Evolutionary conservation across 371 early-diverging fungal genomes (phyloP), one percentile per base, ranked within the genome.

Genomic region (Basidiobolus meristosporus): DNA sequence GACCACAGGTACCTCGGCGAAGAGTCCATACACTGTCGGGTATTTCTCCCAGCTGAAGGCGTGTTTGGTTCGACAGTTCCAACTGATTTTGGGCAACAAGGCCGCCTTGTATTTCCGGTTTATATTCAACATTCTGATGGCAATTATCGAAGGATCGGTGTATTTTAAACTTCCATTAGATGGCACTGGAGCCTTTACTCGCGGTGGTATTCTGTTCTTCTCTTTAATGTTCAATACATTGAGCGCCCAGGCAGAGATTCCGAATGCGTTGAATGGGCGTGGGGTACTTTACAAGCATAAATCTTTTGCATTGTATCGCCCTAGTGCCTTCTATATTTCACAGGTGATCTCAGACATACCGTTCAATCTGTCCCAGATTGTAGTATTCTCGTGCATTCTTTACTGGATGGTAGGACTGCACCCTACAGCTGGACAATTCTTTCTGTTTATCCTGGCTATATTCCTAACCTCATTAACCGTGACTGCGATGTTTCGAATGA

Each of bases 151-250:
- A 29, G 75, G 74, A 2, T 72, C 78, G 2, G 62, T 68, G 30
- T 77, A 73, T 44, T 65, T 62, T 28, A 46, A 58, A 35, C 46
- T 76, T 18, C 68, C 74, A 0, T 41, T 35, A 0, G 52, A 47
- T 34, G 57, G 59, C 1, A 38, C 50, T 11, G 74, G 77, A 31
- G 68, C 68, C n/a, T 71, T 73, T 41, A 61, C 68, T 4, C 68
- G 81, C 15, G 73, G 72, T n/a, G 76, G 75, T 49, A 71, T 61
- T n/a, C 40, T 73, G 5, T 70, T 71, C 39, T 68, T 69, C 34
- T 54, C 63, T 3, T 42, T 68, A 0, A 40, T 75, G 11, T 69
- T 70, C 48, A 70, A 63, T 31, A 43, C 69, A 6, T 56, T 75
- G 14, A 49, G 65, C 12, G 50, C 65, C 9, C 62, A 65, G 42